Percentiles rank a stretch among this genome's conserved stretches.
phyloP scores from a whole-genome alignment of 2,329 filamentous ascomycete genomes.

The Cercospora brassicicola region DNA sequence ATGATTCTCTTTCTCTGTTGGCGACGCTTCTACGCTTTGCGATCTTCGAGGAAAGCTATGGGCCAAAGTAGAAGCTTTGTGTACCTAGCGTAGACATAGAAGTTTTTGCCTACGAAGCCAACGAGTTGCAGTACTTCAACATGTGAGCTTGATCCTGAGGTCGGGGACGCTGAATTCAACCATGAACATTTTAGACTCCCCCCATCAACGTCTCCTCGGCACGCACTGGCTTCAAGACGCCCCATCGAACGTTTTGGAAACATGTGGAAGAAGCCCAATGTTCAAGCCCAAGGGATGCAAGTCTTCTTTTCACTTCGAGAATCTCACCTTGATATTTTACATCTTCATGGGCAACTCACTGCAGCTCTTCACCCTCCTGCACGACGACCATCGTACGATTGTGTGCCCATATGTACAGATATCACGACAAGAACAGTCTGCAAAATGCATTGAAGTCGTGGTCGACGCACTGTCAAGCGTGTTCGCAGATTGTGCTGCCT shows the following conservation, averaged over 20 bases:
- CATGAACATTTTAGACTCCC: neutral
- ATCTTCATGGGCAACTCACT: neutral
- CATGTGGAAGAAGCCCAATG: neutral
- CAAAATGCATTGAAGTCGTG: neutral
- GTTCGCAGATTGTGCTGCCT: neutral
- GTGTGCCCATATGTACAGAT: neutral
- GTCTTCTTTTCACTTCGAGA: neutral
- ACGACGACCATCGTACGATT: neutral
- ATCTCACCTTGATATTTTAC: neutral
- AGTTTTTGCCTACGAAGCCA: neutral
- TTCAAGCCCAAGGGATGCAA: neutral
- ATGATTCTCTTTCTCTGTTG: neutral
- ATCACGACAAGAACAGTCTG: neutral
- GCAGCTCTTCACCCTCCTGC: neutral
- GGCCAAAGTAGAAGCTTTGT: neutral
- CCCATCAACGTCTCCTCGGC: neutral
- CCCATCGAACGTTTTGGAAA: neutral
- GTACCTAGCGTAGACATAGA: neutral
- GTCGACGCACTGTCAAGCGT: neutral
- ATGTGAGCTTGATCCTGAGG: neutral
- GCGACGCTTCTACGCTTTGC: neutral
- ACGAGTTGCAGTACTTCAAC: neutral
- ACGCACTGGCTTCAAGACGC: neutral
- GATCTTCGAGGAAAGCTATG: neutral
- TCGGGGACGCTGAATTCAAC: neutral